Base-by-base conservation (phyloP, 257 asterid genomes). In the Ehretia macrophylla region DNA sequence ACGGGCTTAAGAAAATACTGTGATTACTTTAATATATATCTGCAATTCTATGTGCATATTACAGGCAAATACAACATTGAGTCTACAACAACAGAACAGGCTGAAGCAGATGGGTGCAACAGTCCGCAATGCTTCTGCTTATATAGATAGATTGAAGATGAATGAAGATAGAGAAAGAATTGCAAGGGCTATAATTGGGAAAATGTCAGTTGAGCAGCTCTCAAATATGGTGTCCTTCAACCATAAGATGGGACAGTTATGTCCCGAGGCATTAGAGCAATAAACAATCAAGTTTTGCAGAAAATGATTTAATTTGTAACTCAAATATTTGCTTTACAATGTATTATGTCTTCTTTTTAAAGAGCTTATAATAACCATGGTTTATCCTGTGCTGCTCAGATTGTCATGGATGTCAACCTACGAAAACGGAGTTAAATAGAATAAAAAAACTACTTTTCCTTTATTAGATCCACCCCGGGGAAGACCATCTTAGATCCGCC, bases 91-190 rank as follows among this genome's bases (percentile, higher is more conserved):
- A 55, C 82, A 82, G 55, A 79, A 63, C 0, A 77, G 95, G 68
- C 60, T 86, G 49, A 83, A 82, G 83, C 94, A 82, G 75, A 84
- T 86, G 94, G 91, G 97, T 0, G 95, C 95, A 37, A 89, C 95
- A 0, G 89, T 82, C 47, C 75, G 90, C 70, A 85, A 83, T 58
- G 86, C 87, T 5, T 68, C 80, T 1, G 69, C 69, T 0, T 86
- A 77, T 66, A 32, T 79, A 82, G 65, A n/a, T n/a, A n/a, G n/a
- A 46, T 45, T 86, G 83, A 72, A 72, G 55, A 32, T 71, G 76
- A 81, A 75, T n/a, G 85, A 77, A 46, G 85, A 77, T 35, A 75
- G 75, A 49, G 92, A 79, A 75, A 79, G 69, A 68, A 17, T 71
- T 12, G 89, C 84, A 0, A 63, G 76, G 59, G 68, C 59, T n/a